Evolutionary conservation across 257 asterid species (phyloP), one percentile per base, ranked within the genome.

Genomic region (Solanum ossicruentum): DNA sequence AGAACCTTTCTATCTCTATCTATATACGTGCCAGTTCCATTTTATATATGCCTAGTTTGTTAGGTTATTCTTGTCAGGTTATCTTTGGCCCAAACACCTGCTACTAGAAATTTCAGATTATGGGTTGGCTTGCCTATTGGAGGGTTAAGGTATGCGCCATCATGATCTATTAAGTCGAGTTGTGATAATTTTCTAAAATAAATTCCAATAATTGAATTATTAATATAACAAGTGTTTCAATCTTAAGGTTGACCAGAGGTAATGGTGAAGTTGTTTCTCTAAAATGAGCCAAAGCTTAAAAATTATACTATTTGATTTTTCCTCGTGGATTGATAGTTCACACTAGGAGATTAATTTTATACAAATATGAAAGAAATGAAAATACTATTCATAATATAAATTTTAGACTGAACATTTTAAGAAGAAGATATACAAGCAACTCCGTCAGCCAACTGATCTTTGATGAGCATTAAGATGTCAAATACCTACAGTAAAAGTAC

Each of bases 391-490:
- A 57, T 18, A 18, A 57, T 57, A 11, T 70, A 70, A 70, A 18
- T 39, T 10, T 41, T 18, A 10, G 23, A 70, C 47, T 72, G n/a
- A 43, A 45, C 26, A 43, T 12, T 11, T 12, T 75, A 47, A 47
- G 81, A 47, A 75, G 58, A 72, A 23, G 84, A 49, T 32, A 39
- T 58, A 49, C 84, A 84, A 67, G 84, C 80, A 63, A 84, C 87
- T 84, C 85, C 91, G 54, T 88, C 73, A 84, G 82, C 75, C 77
- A 94, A 85, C 90, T 92, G 94, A 73, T 47, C 86, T 81, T 88
- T 83, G 86, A 94, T 93, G 91, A 89, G 84, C 82, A 90, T 89
- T 88, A 94, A 83, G 15, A 91, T 83, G 49, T 91, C 92, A 70
- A 86, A 85, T 84, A 92, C 96, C 97, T 93, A 93, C 91, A 86